phyloP scores from a whole-genome alignment of 2,329 filamentous ascomycete species.

The Beauveria caledonica region DNA sequence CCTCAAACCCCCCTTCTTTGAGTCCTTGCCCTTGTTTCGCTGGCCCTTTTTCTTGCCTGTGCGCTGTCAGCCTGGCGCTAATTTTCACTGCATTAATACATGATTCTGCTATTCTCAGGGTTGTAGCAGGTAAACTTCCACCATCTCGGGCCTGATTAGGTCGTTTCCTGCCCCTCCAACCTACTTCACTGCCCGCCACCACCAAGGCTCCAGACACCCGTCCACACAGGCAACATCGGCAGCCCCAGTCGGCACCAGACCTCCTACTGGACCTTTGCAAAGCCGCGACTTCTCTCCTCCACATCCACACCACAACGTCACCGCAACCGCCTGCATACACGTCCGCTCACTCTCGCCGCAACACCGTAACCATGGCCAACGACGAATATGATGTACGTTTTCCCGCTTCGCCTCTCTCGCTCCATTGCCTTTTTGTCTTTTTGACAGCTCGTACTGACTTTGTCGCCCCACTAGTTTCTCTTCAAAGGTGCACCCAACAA shows the following conservation, averaged over 20 bases:
- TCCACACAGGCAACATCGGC: background rate
- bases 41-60: too few species aligned
- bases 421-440: background rate
- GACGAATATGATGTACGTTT: conserved; percentile 97
- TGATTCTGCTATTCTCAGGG: background rate
- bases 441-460: conserved; percentile 22
- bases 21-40: too few species aligned
- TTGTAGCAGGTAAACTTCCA: background rate
- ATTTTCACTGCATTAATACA: too few species aligned
- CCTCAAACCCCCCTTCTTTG: too few species aligned
- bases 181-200: background rate
- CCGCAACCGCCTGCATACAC: conserved; percentile 6
- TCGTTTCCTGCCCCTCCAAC: conserved; percentile 5
- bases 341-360: background rate
- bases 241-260: conserved; percentile 6
- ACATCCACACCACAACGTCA: conserved; percentile 11
- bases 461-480: conserved; percentile 62
- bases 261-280: background rate
- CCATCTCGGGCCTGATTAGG: background rate
- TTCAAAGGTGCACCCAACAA: conserved; percentile 72
- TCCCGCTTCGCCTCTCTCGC: conserved; percentile 16
- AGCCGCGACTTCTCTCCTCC: conserved; percentile 12
- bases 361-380: conserved; percentile 74
- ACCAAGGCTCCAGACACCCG: background rate
- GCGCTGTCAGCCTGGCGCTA: too few species aligned